Evolutionary conservation across 208 protist species (phyloP).

Genomic region (Leishmania mexicana): DNA sequence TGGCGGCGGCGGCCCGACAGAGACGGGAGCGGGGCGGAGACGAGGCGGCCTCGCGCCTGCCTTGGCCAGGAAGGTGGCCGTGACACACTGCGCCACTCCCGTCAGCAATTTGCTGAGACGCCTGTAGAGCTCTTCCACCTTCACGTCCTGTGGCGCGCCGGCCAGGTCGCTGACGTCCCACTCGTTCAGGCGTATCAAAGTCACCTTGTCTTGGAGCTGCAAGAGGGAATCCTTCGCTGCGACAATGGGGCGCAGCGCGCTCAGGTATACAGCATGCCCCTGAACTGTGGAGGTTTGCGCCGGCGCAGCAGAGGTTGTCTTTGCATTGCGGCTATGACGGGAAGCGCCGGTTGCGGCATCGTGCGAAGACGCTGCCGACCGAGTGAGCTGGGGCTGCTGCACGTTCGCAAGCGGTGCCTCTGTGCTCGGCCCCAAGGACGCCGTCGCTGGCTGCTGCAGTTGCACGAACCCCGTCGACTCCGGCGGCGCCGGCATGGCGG

Average conservation of each 20-base stretch:
- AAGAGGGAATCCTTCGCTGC: conserved; percentile 42
- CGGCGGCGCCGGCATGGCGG: background rate
- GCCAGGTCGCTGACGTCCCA: conserved; percentile 56
- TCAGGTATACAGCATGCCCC: conserved; percentile 40
- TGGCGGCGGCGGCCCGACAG: conserved; percentile 2
- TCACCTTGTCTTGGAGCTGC: conserved; percentile 30
- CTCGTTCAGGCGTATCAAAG: conserved; percentile 50
- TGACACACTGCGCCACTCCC: conserved; percentile 63
- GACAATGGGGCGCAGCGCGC: conserved; percentile 52
- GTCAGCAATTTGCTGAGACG: conserved; percentile 40
- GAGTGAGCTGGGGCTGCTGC: background rate
- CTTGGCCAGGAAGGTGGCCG: conserved; percentile 53
- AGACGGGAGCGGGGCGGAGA: conserved; percentile 1
- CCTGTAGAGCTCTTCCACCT: conserved; percentile 48
- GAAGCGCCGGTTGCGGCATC: background rate
- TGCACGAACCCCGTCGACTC: background rate
- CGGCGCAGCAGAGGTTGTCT: background rate
- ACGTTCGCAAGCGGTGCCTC: background rate
- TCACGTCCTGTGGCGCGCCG: conserved; percentile 55
- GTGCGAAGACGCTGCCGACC: background rate
- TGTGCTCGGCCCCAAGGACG: background rate
- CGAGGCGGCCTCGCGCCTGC: conserved; percentile 31
- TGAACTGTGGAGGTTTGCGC: background rate
- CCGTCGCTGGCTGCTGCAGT: background rate
- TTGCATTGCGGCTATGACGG: background rate